Base-by-base conservation (phyloP, 2,329 filamentous ascomycete species). In the Cercospora beticola region DNA sequence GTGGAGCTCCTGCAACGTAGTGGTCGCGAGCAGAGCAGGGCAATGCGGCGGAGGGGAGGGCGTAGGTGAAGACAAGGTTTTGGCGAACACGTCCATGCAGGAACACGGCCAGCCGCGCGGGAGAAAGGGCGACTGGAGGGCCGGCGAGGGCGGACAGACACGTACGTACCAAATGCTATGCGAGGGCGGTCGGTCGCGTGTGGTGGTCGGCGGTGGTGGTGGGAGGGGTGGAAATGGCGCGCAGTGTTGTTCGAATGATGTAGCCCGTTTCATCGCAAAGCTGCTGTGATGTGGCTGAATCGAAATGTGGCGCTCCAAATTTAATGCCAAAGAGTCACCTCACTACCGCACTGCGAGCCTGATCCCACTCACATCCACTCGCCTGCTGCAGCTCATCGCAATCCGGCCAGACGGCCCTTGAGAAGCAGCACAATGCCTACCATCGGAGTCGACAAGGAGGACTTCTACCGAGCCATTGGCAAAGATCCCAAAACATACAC, bases 401-500 rank as follows among this genome's bases (percentile, higher is more conserved):
- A 43, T 66, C 62, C 61, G 43, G 31, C 7, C 23, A 57, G 28
- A 30, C 30, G 68, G 72, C 72, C 68, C 58, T 65, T n/a, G 23
- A 79, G 52, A 23, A 58, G 26, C 26, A 56, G 56, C 81, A 88
- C 80, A 70, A 97, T 97, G 95, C 95, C 95, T 83, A 99, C 95
- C 80, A 97, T 99, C 76, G 87, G 90, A 76, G 94, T 98, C 76
- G 92, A 98, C 86, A 99, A 98, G 85, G 94, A 93, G 78, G 92
- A 90, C 79, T 92, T 99, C 79, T 98, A 92, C 86, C 90, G 96
- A 83, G 93, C 92, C 80, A 88, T 99, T 69, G 94, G 93, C 78
- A 90, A 90, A 83, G 90, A 95, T 88, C 62, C 62, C 28, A 64
- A 64, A 10, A 64, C 62, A 23, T 97, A 87, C 81, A 97, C 94